Base-by-base conservation (phyloP, 139 green algal species). In the Medakamo hakoo region DNA sequence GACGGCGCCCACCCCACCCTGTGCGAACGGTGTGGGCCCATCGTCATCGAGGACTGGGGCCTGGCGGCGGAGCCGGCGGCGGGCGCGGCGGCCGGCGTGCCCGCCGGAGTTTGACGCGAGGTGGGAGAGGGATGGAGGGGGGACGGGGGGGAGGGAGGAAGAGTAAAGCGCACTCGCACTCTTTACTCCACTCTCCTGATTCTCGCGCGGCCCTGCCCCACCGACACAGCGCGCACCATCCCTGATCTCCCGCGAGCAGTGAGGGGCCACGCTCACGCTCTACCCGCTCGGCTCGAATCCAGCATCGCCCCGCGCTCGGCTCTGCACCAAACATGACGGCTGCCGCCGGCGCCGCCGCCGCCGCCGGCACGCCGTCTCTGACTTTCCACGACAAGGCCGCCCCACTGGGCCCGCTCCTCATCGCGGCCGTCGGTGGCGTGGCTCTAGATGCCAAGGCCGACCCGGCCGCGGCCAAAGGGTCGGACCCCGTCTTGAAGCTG, bases 21-120 rank as follows among this genome's bases (percentile, higher is more conserved):
- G 57, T 99, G 93, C 66, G 84, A 95, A 64, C 78, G 93, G 21
- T 99, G 93, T 72, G 9, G 63, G 18, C 84, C 88, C 2, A 78
- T 98, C 4, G 74, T 97, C n/a, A 27, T 28, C 24, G 49, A 27
- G 61, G 55, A n/a, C n/a, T n/a, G n/a, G n/a, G n/a, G n/a, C n/a
- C n/a, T n/a, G n/a, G n/a, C n/a, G n/a, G n/a, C n/a, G n/a, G n/a
- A n/a, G n/a, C n/a, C n/a, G n/a, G n/a, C n/a, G n/a, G n/a, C n/a
- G n/a, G n/a, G n/a, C n/a, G n/a, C n/a, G n/a, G n/a, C n/a, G n/a
- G n/a, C n/a, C n/a, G n/a, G n/a, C n/a, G n/a, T n/a, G n/a, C n/a
- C n/a, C n/a, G n/a, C n/a, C n/a, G n/a, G n/a, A n/a, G n/a, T n/a
- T n/a, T n/a, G n/a, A n/a, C n/a, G n/a, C n/a, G n/a, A n/a, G n/a